These are phyloP conservation scores for Monilinia vaccinii-corymbosi DNA, from an alignment of 2,329 filamentous ascomycete genomes.

Conservation along the genomic window DNA sequence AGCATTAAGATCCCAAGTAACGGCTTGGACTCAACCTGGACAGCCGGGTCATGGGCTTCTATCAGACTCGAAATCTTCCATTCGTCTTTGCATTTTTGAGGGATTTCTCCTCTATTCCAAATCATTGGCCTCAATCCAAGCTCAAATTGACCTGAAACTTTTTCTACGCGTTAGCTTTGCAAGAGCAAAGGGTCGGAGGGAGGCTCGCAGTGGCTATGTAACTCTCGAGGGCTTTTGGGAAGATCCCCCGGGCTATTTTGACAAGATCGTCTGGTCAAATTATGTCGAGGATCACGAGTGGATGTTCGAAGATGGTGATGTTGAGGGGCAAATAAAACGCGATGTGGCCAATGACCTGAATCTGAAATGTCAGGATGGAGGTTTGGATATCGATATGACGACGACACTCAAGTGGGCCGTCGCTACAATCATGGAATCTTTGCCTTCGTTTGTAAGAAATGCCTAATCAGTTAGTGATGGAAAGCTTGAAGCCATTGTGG, in stretches of 20 bases:
- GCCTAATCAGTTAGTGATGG: background rate
- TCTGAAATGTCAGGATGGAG: constrained; percentile 41
- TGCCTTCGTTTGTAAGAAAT: constrained; percentile 17
- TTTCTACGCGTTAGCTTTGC: constrained; percentile 65
- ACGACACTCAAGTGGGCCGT: constrained; percentile 61
- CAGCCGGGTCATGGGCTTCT: constrained; percentile 37
- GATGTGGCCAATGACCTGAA: constrained; percentile 36
- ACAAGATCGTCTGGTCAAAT: constrained; percentile 92
- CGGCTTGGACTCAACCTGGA: constrained; percentile 37
- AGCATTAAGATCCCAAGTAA: constrained; percentile 39
- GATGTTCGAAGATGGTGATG: constrained; percentile 64
- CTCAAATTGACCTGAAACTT: constrained; percentile 63
- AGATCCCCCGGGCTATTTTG: constrained; percentile 89
- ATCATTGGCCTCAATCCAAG: constrained; percentile 41
- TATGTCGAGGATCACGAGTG: constrained; percentile 76
- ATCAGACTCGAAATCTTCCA: constrained; percentile 2
- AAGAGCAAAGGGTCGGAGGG: constrained; percentile 54
- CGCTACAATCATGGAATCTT: constrained; percentile 42
- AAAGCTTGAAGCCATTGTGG: background rate
- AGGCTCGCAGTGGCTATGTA: constrained; percentile 66
- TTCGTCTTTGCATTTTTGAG: constrained; percentile 64
- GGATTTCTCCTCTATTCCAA: constrained; percentile 77
- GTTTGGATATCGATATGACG: constrained; percentile 48
- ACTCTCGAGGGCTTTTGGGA: constrained; percentile 88
- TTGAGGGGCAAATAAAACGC: constrained; percentile 43